phyloP scores from a whole-genome alignment of 1,284 basidiomycete genomes.

The Chondrostereum purpureum region DNA sequence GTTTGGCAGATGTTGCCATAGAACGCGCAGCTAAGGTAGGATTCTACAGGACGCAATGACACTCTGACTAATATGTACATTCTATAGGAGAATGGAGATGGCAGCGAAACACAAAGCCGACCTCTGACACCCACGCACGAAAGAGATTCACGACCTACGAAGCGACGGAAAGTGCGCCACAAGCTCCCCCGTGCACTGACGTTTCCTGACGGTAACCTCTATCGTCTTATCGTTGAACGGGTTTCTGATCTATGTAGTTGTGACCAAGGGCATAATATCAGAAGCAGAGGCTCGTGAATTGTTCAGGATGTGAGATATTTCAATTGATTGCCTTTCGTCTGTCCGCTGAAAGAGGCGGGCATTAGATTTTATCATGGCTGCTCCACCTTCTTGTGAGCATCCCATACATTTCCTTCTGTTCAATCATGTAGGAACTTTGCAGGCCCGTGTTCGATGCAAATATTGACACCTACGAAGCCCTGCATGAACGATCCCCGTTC shows the following conservation, averaged over 20 bases:
- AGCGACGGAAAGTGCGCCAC: conserved; percentile 66
- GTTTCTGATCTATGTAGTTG: conserved; percentile 40
- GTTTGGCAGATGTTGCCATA: conserved; percentile 73
- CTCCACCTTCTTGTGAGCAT: conserved; percentile 67
- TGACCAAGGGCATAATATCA: conserved; percentile 71
- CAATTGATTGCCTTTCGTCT: conserved; percentile 11
- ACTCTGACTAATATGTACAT: neutral
- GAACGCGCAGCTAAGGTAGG: conserved; percentile 68
- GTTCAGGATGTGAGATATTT: conserved; percentile 64
- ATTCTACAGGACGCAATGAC: conserved; percentile 5
- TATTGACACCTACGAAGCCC: conserved; percentile 73
- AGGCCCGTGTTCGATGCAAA: conserved; percentile 74
- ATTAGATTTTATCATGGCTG: conserved; percentile 84
- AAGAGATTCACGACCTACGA: conserved; percentile 54
- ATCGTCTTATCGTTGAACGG: conserved; percentile 10
- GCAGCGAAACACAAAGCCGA: conserved; percentile 68
- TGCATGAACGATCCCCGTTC: conserved; percentile 79
- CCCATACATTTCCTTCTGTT: conserved; percentile 1
- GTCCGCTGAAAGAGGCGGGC: conserved; percentile 6
- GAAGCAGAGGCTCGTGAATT: conserved; percentile 80
- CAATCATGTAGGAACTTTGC: conserved; percentile 8
- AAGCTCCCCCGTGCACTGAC: conserved; percentile 41
- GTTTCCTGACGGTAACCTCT: conserved; percentile 60
- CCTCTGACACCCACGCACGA: conserved; percentile 66
- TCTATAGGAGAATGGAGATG: conserved; percentile 64